phyloP scores from a whole-genome alignment of 306 rosid genomes.

The Quillaja saponaria region DNA sequence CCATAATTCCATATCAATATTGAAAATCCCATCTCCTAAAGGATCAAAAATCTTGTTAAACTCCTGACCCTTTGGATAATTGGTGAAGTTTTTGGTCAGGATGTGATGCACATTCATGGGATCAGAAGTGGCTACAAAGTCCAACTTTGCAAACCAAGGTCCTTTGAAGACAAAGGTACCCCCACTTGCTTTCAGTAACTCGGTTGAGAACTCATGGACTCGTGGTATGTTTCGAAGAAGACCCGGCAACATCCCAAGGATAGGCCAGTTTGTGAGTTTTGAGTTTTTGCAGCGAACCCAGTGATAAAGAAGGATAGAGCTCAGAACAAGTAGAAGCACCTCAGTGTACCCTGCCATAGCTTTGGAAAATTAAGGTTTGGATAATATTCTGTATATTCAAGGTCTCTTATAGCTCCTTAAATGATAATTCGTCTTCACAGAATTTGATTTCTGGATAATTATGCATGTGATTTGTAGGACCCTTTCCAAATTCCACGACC shows the following conservation, averaged over 20 bases:
- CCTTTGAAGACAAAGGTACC: slow-evolving; percentile 30
- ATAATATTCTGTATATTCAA: too few species aligned
- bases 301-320: not conserved
- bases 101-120: slow-evolving; percentile 40
- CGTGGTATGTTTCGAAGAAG: not conserved
- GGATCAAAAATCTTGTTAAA: slow-evolving; percentile 24
- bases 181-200: not conserved
- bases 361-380: too few species aligned
- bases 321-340: not conserved
- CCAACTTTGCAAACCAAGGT: slow-evolving; percentile 44
- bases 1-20: too few species aligned
- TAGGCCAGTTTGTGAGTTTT: slow-evolving; percentile 29
- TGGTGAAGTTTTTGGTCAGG: not conserved
- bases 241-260: slow-evolving; percentile 44
- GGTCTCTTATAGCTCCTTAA: too few species aligned
- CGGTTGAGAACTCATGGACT: slow-evolving; percentile 14
- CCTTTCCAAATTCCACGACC: too few species aligned
- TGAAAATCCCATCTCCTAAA: slow-evolving; percentile 38
- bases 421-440: too few species aligned
- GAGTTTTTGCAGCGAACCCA: slow-evolving; percentile 16
- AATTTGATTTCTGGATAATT: too few species aligned
- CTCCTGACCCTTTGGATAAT: too few species aligned
- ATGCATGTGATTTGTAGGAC: too few species aligned
- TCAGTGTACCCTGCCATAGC: not conserved
- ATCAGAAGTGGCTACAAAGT: slow-evolving; percentile 39